Percentiles rank a stretch among this genome's conserved stretches.
Evolutionary conservation across 73 alveolate species (phyloP).

Genomic region (Stentor coeruleus): DNA sequence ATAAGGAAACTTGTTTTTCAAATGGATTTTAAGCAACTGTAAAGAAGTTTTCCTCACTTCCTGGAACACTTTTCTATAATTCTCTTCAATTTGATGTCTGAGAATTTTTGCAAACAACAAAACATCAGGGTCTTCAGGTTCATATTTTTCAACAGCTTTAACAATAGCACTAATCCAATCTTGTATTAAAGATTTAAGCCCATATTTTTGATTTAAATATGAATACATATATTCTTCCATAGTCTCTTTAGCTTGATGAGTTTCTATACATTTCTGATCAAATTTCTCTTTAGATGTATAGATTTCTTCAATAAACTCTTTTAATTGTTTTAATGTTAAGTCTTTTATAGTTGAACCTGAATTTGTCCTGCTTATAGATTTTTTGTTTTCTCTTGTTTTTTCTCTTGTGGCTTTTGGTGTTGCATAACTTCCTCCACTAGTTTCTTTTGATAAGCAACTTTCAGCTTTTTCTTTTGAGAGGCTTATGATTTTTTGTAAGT

Average conservation of each 20-base stretch:
- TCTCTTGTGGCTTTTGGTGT: background rate
- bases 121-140: constrained; percentile 69
- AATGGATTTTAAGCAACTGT: constrained; percentile 53
- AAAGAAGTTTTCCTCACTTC: constrained; percentile 57
- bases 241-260: constrained; percentile 73
- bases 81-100: constrained; percentile 66
- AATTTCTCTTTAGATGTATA: constrained; percentile 62
- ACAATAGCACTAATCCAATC: constrained; percentile 78
- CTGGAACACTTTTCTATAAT: constrained; percentile 48
- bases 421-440: background rate
- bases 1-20: constrained; percentile 65
- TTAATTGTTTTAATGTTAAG: constrained; percentile 37
- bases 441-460: background rate
- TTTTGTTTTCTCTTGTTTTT: background rate
- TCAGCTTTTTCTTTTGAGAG: constrained; percentile 38
- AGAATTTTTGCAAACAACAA: constrained; percentile 79
- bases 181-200: constrained; percentile 70
- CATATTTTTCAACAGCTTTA: constrained; percentile 68
- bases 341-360: constrained; percentile 25
- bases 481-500: constrained; percentile 34
- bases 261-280: constrained; percentile 71
- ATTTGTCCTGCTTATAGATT: background rate
- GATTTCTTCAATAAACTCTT: constrained; percentile 73
- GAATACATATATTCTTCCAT: constrained; percentile 85
- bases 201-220: constrained; percentile 73